A percentile compares a stretch with the other conserved stretches of the same genome.
Evolutionary conservation across 2,329 filamentous ascomycete species (phyloP).

Genomic region (Sordariomycetes sp.): DNA sequence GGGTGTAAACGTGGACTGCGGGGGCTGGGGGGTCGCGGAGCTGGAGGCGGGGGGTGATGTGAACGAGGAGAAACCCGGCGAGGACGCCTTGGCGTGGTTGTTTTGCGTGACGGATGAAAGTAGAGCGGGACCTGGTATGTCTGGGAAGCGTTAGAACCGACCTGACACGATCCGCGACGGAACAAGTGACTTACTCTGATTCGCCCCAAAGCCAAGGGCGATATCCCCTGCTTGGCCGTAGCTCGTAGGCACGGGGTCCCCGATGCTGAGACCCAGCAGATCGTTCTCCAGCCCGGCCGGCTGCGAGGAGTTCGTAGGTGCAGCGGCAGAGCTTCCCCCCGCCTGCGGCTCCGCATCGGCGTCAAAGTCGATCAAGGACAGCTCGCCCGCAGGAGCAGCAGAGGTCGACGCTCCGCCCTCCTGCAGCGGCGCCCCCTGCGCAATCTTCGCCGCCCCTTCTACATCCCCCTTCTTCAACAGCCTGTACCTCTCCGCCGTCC

Average conservation of each 20-base stretch:
- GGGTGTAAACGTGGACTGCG: constrained; percentile 29
- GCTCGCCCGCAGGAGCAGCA: constrained; percentile 44
- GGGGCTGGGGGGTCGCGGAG: constrained; percentile 37
- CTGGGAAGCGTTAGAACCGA: constrained; percentile 18
- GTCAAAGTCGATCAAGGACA: constrained; percentile 90
- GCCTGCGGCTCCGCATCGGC: constrained; percentile 38
- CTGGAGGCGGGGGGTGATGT: constrained; percentile 36
- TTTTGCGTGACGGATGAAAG: constrained; percentile 50
- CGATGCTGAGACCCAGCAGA: constrained; percentile 75
- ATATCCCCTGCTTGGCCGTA: constrained; percentile 73
- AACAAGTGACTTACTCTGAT: constrained; percentile 39
- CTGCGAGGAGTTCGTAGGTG: constrained; percentile 26
- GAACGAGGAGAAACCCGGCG: constrained; percentile 40
- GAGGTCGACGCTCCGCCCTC: constrained; percentile 24
- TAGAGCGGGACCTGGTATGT: constrained; percentile 50
- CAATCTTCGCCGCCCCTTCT: constrained; percentile 70
- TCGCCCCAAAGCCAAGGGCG: constrained; percentile 63
- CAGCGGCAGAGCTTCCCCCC: constrained; percentile 27
- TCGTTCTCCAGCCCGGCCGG: constrained; percentile 73
- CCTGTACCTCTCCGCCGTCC: constrained; percentile 91
- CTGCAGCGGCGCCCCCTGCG: constrained; percentile 52
- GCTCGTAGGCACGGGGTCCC: constrained; percentile 35
- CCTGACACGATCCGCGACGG: neutral
- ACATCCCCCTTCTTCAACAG: constrained; percentile 91
- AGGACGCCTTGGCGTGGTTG: constrained; percentile 32